Percentiles rank a stretch among this genome's conserved stretches.
These are phyloP conservation scores for Sesbania bispinosa DNA, from an alignment of 306 rosid genomes.

Conservation along the genomic window DNA sequence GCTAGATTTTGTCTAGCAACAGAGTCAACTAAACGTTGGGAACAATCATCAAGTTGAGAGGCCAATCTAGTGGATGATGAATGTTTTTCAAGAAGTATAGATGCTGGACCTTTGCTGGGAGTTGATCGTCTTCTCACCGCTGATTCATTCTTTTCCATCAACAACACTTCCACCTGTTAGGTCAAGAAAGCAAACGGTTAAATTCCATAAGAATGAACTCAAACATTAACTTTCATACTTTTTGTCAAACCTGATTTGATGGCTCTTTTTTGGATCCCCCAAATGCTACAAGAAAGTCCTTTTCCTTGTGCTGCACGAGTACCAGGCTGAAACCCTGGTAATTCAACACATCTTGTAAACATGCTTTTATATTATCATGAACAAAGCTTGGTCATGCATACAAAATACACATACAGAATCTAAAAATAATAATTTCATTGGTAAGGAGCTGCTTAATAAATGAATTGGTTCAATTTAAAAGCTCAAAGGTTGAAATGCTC, in stretches of 20 bases:
- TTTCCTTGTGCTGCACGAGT: constrained; percentile 78
- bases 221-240: not conserved
- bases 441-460: not conserved
- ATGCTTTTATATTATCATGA: constrained; percentile 14
- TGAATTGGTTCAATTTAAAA: not conserved
- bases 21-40: constrained; percentile 59
- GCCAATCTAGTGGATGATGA: constrained; percentile 52
- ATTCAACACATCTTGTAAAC: constrained; percentile 6
- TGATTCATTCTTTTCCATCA: constrained; percentile 64
- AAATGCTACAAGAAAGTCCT: constrained; percentile 90
- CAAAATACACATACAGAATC: constrained; percentile 15
- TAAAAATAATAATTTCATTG: not conserved
- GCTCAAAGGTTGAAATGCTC: not conserved
- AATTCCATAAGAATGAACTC: not conserved
- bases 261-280: constrained; percentile 92
- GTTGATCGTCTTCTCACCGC: constrained; percentile 44
- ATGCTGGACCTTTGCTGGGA: constrained; percentile 51
- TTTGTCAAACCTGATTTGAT: constrained; percentile 74
- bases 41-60: constrained; percentile 56
- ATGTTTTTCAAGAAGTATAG: constrained; percentile 46
- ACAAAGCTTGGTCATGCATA: constrained; percentile 7
- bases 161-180: constrained; percentile 73
- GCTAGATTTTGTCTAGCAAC: constrained; percentile 72
- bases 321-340: constrained; percentile 89
- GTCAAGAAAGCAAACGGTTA: not conserved